Evolutionary conservation across 306 rosid species (phyloP).

Genomic region (Prunus salicina): DNA sequence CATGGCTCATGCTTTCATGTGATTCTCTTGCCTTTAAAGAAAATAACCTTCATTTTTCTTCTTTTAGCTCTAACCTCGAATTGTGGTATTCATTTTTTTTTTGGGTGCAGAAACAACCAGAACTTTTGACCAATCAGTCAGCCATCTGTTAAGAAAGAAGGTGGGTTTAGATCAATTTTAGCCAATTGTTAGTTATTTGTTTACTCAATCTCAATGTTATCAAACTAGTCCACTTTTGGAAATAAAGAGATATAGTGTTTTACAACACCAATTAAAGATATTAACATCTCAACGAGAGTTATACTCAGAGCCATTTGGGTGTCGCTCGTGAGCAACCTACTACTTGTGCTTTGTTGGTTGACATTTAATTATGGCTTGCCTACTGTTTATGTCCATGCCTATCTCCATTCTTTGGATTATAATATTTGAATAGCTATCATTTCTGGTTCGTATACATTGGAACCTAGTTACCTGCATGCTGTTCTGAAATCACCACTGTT

Average conservation of each 20-base stretch:
- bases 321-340: slow-evolving; percentile 73
- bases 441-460: slow-evolving; percentile 22
- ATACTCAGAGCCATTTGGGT: slow-evolving; percentile 42
- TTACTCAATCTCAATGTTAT: slow-evolving; percentile 2
- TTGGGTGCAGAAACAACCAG: slow-evolving; percentile 44
- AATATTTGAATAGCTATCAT: slow-evolving; percentile 19
- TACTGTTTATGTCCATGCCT: slow-evolving; percentile 36
- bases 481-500: slow-evolving; percentile 13
- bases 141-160: slow-evolving; percentile 42
- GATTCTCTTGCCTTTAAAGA: slow-evolving; percentile 41
- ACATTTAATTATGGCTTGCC: slow-evolving; percentile 51
- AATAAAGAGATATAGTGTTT: slow-evolving; percentile 7
- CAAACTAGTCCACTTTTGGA: slow-evolving; percentile 24
- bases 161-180: slow-evolving; percentile 39
- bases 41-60: slow-evolving; percentile 4
- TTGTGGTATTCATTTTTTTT: slow-evolving; percentile 20
- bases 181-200: not conserved
- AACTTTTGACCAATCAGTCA: slow-evolving; percentile 44
- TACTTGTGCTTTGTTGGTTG: slow-evolving; percentile 72
- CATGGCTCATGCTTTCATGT: slow-evolving; percentile 71
- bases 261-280: slow-evolving; percentile 10
- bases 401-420: slow-evolving; percentile 22
- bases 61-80: slow-evolving; percentile 24
- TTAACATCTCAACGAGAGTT: slow-evolving; percentile 39
- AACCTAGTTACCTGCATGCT: slow-evolving; percentile 17